A percentile compares a stretch with the other conserved stretches of the same genome.
phyloP scores from a whole-genome alignment of 2,329 filamentous ascomycete species.

The Pseudogymnoascus sp. region DNA sequence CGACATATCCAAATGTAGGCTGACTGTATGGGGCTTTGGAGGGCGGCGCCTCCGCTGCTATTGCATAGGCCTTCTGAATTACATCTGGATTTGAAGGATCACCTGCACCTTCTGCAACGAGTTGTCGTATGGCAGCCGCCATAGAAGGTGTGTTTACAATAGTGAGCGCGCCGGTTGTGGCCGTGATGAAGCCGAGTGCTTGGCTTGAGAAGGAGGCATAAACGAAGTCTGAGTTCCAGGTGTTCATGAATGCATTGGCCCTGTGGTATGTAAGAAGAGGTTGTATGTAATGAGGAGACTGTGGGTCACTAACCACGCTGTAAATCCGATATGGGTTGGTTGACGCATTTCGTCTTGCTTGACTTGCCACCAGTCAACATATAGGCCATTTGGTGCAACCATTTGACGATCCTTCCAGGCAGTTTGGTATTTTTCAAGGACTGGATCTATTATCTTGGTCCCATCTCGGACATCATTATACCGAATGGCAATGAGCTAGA shows the following conservation, averaged over 20 bases:
- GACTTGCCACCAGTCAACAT: slow-evolving; percentile 21
- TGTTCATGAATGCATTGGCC: slow-evolving; percentile 31
- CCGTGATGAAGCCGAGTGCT: slow-evolving; percentile 25
- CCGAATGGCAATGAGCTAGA: slow-evolving; percentile 31
- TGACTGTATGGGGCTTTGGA: not conserved
- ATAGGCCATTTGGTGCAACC: slow-evolving; percentile 24
- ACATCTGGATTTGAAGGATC: slow-evolving; percentile 11
- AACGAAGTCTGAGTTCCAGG: slow-evolving; percentile 31
- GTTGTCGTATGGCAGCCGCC: slow-evolving; percentile 20
- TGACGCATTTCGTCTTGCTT: slow-evolving; percentile 25
- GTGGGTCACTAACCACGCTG: slow-evolving; percentile 25
- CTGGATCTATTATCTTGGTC: slow-evolving; percentile 25
- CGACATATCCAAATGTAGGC: slow-evolving; percentile 26
- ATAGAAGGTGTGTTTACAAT: slow-evolving; percentile 20
- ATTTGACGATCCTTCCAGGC: slow-evolving; percentile 31
- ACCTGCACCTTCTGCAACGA: slow-evolving; percentile 13
- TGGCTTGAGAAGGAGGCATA: slow-evolving; percentile 21
- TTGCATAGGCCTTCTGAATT: not conserved
- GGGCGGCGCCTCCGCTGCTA: not conserved
- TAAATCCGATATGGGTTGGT: slow-evolving; percentile 19
- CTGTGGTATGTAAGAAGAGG: slow-evolving; percentile 11
- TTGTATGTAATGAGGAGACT: not conserved
- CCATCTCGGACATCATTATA: slow-evolving; percentile 32
- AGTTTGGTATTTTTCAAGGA: slow-evolving; percentile 32
- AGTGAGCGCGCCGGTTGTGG: slow-evolving; percentile 21